Conservation (phyloP, 176 grass and related monocot genomes). For the Miscanthus lutarioriparius region DNA sequence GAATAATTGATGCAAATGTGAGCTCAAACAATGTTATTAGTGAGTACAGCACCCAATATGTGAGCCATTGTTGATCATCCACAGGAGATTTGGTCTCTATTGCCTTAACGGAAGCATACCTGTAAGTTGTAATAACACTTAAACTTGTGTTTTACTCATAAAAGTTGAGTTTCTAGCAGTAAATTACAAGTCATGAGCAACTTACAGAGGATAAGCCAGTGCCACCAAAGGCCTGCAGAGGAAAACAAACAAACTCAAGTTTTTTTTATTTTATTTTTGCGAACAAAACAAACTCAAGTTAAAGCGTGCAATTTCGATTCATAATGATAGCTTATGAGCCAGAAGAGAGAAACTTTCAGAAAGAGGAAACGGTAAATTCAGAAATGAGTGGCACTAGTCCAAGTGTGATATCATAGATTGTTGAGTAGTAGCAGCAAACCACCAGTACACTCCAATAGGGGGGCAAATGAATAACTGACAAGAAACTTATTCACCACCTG, state of each 20-base stretch:
- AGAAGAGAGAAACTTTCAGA: not conserved
- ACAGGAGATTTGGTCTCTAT: conserved; percentile 67
- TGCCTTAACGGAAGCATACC: conserved; percentile 73
- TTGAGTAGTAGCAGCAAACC: not conserved
- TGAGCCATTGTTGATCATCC: conserved; percentile 82
- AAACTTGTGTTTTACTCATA: conserved; percentile 1
- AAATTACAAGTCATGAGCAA: not conserved
- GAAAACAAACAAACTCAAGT: conserved; percentile 7
- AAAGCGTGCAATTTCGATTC: not conserved
- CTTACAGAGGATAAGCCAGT: conserved; percentile 78
- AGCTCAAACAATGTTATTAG: conserved; percentile 69
- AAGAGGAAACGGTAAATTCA: conserved; percentile 10
- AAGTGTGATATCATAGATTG: not conserved
- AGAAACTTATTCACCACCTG: not conserved
- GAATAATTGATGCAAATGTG: conserved; percentile 61
- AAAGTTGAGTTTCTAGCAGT: not conserved
- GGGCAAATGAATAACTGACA: not conserved
- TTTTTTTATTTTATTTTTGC: not conserved
- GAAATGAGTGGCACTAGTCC: not conserved
- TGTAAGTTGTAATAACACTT: conserved; percentile 7
- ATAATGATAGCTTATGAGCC: not conserved
- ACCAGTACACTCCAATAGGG: not conserved
- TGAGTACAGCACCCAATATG: conserved; percentile 81
- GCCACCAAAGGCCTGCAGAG: conserved; percentile 61
- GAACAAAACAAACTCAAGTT: not conserved